A percentile compares a stretch with the other conserved stretches of the same genome.
Evolutionary conservation across 23 red algal species (phyloP).

Genomic region (Gracilariopsis chorda): DNA sequence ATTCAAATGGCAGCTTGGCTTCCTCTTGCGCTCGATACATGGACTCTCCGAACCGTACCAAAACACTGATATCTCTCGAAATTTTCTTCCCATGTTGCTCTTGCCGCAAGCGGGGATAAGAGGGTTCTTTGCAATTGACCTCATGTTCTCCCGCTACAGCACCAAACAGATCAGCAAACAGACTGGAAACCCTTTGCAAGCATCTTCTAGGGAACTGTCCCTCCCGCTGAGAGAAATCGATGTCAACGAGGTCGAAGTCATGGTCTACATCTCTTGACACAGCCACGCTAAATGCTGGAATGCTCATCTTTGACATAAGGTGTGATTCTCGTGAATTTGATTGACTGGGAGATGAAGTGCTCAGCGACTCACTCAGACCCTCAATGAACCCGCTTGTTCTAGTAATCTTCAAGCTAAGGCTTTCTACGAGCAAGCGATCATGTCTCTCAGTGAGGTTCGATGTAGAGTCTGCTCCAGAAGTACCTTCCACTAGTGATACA

Average conservation of each 20-base stretch:
- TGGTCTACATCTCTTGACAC: slow-evolving; percentile 3
- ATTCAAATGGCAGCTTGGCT: slow-evolving; percentile 21
- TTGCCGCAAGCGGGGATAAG: neutral
- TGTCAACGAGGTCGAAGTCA: slow-evolving; percentile 54
- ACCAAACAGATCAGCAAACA: slow-evolving; percentile 53
- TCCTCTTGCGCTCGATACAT: slow-evolving; percentile 58
- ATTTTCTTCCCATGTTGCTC: neutral
- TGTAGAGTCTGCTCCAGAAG: neutral
- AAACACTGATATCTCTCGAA: slow-evolving; percentile 26
- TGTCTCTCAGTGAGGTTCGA: slow-evolving; percentile 38
- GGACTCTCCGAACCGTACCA: slow-evolving; percentile 50
- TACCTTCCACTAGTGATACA: neutral
- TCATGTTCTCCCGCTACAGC: slow-evolving; percentile 31
- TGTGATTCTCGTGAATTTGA: neutral
- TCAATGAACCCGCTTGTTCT: slow-evolving; percentile 57
- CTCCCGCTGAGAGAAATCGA: slow-evolving; percentile 55
- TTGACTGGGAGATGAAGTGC: neutral
- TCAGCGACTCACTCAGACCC: neutral
- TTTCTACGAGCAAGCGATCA: slow-evolving; percentile 42
- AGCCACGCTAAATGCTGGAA: slow-evolving; percentile 51
- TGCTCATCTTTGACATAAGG: slow-evolving; percentile 26
- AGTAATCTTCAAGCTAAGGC: slow-evolving; percentile 35
- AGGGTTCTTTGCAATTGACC: neutral
- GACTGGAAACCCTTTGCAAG: slow-evolving; percentile 41
- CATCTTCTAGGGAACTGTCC: slow-evolving; percentile 53